Percentiles rank a stretch among this genome's conserved stretches.
phyloP scores from a whole-genome alignment of 1,284 basidiomycete genomes.

The Malassezia restricta region DNA sequence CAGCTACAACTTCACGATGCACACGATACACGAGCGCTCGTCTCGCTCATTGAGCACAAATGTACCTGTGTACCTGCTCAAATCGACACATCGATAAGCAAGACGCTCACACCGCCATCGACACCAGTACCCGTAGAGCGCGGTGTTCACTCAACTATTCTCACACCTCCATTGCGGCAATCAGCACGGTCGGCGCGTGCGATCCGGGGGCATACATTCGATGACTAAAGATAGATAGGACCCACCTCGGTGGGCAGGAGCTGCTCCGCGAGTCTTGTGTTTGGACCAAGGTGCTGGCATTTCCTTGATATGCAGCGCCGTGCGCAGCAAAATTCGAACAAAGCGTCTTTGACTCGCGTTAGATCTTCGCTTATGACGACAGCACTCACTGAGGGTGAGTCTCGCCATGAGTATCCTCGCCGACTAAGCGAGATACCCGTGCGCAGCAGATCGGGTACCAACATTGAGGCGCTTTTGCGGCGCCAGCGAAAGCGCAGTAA shows the following conservation, averaged over 20 bases:
- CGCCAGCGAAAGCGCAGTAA: background rate
- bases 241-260: background rate
- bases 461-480: background rate
- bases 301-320: background rate
- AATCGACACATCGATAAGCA: background rate
- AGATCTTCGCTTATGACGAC: background rate
- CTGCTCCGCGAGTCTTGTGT: background rate
- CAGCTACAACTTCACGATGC: slow-evolving; percentile 5
- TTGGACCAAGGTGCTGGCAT: background rate
- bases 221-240: background rate
- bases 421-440: background rate
- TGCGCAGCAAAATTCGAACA: background rate
- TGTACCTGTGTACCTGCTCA: slow-evolving; percentile 9
- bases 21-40: background rate
- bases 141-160: background rate
- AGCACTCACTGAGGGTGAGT: background rate
- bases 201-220: background rate
- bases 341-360: background rate
- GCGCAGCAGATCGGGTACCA: background rate
- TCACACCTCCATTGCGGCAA: slow-evolving; percentile 1
- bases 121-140: no score
- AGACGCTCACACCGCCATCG: background rate
- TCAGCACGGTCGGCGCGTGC: background rate
- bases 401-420: background rate
- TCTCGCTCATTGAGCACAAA: slow-evolving; percentile 5